phyloP scores from a whole-genome alignment of 805 yeast species.

The Scheffersomyces amazonensis region DNA sequence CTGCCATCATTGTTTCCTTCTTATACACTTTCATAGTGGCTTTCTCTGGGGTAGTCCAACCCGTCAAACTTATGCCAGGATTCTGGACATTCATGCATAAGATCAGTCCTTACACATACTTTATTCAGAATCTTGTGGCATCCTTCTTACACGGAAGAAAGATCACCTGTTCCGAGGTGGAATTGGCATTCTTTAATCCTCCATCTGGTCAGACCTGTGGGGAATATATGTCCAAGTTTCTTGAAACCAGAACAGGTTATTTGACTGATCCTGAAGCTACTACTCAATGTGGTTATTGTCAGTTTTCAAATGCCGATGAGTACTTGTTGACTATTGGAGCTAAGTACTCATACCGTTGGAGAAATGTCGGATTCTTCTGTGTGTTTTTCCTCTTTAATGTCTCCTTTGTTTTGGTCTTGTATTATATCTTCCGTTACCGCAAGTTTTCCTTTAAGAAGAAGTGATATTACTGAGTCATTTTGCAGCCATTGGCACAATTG shows the following conservation, averaged over 20 bases:
- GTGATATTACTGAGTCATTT: no score
- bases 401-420: slow-evolving; percentile 6
- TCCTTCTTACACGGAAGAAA: slow-evolving; percentile 43
- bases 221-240: slow-evolving; percentile 45
- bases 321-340: slow-evolving; percentile 44
- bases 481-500: no score
- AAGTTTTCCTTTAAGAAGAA: slow-evolving; percentile 1
- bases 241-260: slow-evolving; percentile 51
- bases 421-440: slow-evolving; percentile 6
- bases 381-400: slow-evolving; percentile 53
- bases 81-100: slow-evolving; percentile 87
- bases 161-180: slow-evolving; percentile 36
- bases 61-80: slow-evolving; percentile 60
- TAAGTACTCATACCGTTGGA: slow-evolving; percentile 53
- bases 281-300: slow-evolving; percentile 48
- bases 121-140: slow-evolving; percentile 54
- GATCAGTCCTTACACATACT: slow-evolving; percentile 69
- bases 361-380: slow-evolving; percentile 63
- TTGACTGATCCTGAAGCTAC: slow-evolving; percentile 50
- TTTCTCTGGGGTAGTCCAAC: slow-evolving; percentile 70
- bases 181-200: slow-evolving; percentile 26
- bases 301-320: slow-evolving; percentile 43
- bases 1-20: slow-evolving; percentile 57
- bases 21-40: slow-evolving; percentile 55
- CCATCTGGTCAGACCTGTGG: slow-evolving; percentile 66